Evolutionary conservation across 345 rosid genomes (phyloP).

Genomic region (Salix brachista): DNA sequence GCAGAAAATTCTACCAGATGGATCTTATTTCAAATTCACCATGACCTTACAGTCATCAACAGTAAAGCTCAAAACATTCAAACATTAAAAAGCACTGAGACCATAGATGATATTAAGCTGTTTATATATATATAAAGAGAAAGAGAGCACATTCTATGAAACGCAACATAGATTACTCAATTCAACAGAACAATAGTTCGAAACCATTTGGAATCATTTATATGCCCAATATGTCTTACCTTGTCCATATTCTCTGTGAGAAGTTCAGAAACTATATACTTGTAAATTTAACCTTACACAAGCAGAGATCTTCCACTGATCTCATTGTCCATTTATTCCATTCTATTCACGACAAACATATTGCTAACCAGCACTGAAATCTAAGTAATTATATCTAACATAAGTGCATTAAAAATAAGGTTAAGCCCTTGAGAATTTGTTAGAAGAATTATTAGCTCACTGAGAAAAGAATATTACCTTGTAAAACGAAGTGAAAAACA

Average conservation of each 20-base stretch:
- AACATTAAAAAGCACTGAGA: neutral
- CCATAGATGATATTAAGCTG: neutral
- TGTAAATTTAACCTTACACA: neutral
- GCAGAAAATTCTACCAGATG: neutral
- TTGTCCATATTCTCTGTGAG: neutral
- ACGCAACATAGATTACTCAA: neutral
- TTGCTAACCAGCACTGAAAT: neutral
- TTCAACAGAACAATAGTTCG: neutral
- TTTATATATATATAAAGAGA: neutral
- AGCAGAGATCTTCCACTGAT: neutral
- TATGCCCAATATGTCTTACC: neutral
- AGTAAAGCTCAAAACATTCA: neutral
- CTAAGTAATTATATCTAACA: neutral
- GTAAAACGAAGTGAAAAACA: conserved; percentile 92
- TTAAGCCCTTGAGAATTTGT: neutral
- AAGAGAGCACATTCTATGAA: neutral
- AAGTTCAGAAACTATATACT: neutral
- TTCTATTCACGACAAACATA: neutral
- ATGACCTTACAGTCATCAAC: neutral
- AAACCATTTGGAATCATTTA: neutral
- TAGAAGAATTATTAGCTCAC: neutral
- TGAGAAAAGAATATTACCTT: conserved; percentile 47
- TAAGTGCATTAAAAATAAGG: neutral
- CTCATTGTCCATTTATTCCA: neutral
- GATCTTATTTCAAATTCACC: neutral